These are phyloP conservation scores for Blastocystis hominis DNA, from an alignment of 352 stramenopile genomes.

Conservation along the genomic window DNA sequence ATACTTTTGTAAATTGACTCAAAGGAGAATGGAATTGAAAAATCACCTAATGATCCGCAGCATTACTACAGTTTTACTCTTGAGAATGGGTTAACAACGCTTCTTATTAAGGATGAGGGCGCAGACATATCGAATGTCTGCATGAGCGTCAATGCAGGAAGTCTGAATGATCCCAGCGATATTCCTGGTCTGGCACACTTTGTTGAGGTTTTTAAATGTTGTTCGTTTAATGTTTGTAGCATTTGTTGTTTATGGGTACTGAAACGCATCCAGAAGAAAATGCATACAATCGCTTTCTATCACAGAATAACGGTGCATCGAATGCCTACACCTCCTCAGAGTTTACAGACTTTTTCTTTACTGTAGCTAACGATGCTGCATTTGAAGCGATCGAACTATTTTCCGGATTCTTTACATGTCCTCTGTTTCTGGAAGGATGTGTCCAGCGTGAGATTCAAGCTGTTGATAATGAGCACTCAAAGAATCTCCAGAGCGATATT, in stretches of 20 bases:
- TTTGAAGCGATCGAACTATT: constrained; percentile 63
- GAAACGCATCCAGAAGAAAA: constrained; percentile 63
- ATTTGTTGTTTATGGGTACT: constrained; percentile 63
- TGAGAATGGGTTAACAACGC: constrained; percentile 61
- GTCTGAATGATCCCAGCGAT: constrained; percentile 61
- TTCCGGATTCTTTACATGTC: constrained; percentile 58
- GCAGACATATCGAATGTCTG: constrained; percentile 61
- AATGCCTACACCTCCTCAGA: constrained; percentile 62
- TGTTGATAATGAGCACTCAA: constrained; percentile 65
- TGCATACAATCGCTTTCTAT: constrained; percentile 62
- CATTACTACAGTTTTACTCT: constrained; percentile 60
- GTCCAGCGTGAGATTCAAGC: constrained; percentile 64
- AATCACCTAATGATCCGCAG: constrained; percentile 58
- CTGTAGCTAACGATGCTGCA: constrained; percentile 58
- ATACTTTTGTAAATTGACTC: background rate
- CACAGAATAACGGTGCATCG: constrained; percentile 60
- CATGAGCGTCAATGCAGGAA: constrained; percentile 62
- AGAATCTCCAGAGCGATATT: constrained; percentile 62
- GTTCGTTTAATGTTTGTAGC: constrained; percentile 36
- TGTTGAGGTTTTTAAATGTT: constrained; percentile 51
- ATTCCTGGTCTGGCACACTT: constrained; percentile 63
- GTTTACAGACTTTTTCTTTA: constrained; percentile 60
- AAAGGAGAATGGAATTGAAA: constrained; percentile 59
- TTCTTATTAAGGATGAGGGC: constrained; percentile 59
- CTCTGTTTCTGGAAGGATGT: constrained; percentile 61